A percentile compares a stretch with the other conserved stretches of the same genome.
phyloP scores from a whole-genome alignment of 2,329 filamentous ascomycete genomes.

The Sporothrix inflata region DNA sequence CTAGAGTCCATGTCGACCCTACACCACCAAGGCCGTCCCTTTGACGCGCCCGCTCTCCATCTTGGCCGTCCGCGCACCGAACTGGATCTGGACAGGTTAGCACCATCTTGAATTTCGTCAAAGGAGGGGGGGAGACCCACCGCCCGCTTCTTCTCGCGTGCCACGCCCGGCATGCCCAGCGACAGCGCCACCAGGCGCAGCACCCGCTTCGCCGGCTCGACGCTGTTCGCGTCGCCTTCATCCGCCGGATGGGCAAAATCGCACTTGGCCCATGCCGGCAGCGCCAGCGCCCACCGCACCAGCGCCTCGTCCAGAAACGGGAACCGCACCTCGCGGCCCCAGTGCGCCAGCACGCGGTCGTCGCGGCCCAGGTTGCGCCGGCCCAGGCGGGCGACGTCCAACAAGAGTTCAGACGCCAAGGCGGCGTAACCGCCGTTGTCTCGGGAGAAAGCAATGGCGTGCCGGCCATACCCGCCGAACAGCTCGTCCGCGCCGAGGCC shows the following conservation, averaged over 20 bases:
- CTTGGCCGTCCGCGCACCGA: constrained; percentile 80
- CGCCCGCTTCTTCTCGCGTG: constrained; percentile 89
- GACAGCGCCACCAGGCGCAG: constrained; percentile 76
- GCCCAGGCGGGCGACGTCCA: constrained; percentile 84
- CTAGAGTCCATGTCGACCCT: no score
- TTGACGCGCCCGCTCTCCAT: constrained; percentile 73
- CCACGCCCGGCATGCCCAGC: constrained; percentile 71
- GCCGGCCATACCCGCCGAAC: constrained; percentile 89
- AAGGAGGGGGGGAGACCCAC: constrained; percentile 52
- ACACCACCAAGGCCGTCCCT: constrained; percentile 64
- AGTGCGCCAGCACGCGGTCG: constrained; percentile 86
- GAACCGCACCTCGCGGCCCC: constrained; percentile 86
- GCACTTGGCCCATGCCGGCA: constrained; percentile 82
- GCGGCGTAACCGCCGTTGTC: constrained; percentile 66
- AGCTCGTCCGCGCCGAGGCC: constrained; percentile 95
- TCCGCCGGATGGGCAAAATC: constrained; percentile 67
- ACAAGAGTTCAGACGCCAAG: constrained; percentile 77
- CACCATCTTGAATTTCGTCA: neutral
- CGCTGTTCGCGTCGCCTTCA: constrained; percentile 34
- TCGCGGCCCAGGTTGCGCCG: constrained; percentile 95
- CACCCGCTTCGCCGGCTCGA: constrained; percentile 81
- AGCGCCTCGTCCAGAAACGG: constrained; percentile 88
- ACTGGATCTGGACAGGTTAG: constrained; percentile 66
- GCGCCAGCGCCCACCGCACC: constrained; percentile 75
- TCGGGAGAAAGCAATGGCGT: constrained; percentile 70